Evolutionary conservation across 805 yeast species (phyloP), one percentile per base, ranked within the genome.

Genomic region (Candida pseudoglaebosa): DNA sequence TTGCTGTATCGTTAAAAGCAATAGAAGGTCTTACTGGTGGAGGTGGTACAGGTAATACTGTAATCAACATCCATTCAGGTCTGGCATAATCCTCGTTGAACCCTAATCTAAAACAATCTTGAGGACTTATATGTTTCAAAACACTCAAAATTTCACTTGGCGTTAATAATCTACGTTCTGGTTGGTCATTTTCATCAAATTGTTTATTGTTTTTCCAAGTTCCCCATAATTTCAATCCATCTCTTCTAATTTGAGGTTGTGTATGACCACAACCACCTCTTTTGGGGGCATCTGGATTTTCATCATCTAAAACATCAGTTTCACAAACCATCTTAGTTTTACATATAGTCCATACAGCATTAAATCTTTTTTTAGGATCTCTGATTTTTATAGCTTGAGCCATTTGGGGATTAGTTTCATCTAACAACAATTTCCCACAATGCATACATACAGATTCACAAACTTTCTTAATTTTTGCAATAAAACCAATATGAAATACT

Each of bases 1-100:
- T 82, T 45, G 95, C 96, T 8, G 97, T 87, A 59, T 93, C 99
- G 50, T 93, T 93, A 55, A 93, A 90, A 2, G 99, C 96, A 68
- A 93, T 93, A 17, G 96, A 86, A 8, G 99, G 99, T 63, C 99
- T 83, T 24, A 93, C 99, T 24, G 97, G 98, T 45, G 99, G 99
- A 37, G 99, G 99, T 32, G 99, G 99, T 14, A 93, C 99, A 1
- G 99, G 99, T 54, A 93, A 72, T n/a, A 93, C 98, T 2, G 98
- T 89, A 49, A 93, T 78, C 44, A 93, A 75, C 81, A 93, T 79
- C 99, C 99, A 93, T 67, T 93, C 99, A 2, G 99, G 99, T 53
- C 99, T 82, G 2, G 99, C 93, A 55, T 87, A 93, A 58, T 93
- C 97, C 59, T 89, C 95, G 57, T 85, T 87, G 65, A 93, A 83